Evolutionary conservation across 768 basidiomycete genomes (phyloP).

Genomic region (Cyclocybe aegerita): DNA sequence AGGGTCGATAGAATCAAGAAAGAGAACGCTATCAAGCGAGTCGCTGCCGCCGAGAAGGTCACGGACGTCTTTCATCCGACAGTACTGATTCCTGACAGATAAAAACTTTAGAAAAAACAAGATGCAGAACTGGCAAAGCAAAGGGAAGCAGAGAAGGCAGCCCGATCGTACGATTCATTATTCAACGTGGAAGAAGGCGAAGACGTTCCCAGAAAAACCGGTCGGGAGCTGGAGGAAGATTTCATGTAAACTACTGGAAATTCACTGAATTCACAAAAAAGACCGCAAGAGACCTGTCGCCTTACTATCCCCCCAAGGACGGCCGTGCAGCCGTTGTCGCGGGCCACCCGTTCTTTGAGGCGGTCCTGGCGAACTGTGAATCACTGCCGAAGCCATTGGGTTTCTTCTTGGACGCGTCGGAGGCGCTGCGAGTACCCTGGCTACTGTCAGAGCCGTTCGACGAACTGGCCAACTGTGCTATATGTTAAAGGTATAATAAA

Average conservation of each 20-base stretch:
- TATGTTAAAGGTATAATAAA: no score
- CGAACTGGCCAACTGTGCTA: no score
- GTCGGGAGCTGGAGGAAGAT: constrained; percentile 81
- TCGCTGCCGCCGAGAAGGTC: constrained; percentile 69
- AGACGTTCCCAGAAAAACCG: constrained; percentile 52
- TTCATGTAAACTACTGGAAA: constrained; percentile 62
- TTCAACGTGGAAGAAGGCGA: constrained; percentile 68
- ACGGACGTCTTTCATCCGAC: neutral
- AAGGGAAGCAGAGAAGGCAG: constrained; percentile 85
- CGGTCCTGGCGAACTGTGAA: constrained; percentile 16
- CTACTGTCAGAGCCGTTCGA: no score
- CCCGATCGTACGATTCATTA: constrained; percentile 82
- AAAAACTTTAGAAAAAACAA: constrained; percentile 61
- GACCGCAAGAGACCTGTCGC: neutral
- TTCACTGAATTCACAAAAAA: neutral
- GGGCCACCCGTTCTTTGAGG: constrained; percentile 19
- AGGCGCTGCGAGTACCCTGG: no score
- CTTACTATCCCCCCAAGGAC: constrained; percentile 14
- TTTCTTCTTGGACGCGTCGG: neutral
- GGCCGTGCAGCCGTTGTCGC: constrained; percentile 19
- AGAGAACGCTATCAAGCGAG: constrained; percentile 65
- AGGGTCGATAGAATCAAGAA: constrained; percentile 76
- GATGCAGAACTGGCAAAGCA: constrained; percentile 72
- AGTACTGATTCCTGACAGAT: neutral
- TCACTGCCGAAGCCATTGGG: constrained; percentile 5